A percentile compares a stretch with the other conserved stretches of the same genome.
Evolutionary conservation across 1,139 yeast species (phyloP).

Genomic region (Blastobotrys malaysiensis): DNA sequence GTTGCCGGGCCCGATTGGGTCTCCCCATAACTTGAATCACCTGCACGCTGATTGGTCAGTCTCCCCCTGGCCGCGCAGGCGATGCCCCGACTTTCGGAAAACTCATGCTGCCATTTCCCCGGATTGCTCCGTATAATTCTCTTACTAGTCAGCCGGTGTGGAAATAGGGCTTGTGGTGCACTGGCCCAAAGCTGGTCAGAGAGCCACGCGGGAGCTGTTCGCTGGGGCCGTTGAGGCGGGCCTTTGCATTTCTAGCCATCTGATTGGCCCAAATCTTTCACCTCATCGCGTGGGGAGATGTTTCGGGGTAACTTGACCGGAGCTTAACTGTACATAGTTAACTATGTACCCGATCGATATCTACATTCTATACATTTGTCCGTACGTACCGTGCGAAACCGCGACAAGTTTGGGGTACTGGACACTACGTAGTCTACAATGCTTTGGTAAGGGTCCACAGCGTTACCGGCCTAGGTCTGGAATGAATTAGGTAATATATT

Average conservation of each 20-base stretch:
- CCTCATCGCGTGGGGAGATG: not conserved
- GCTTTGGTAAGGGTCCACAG: no score
- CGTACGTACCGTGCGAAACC: no score
- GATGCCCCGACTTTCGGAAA: slow-evolving; percentile 1
- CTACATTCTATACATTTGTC: no score
- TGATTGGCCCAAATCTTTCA: not conserved
- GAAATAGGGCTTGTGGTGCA: not conserved
- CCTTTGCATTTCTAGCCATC: not conserved
- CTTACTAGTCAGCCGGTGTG: not conserved
- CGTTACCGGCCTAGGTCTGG: no score
- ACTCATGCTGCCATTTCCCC: not conserved
- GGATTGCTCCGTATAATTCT: not conserved
- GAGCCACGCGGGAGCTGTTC: not conserved
- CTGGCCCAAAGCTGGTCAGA: not conserved
- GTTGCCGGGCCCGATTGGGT: slow-evolving; percentile 8
- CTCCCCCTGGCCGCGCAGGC: not conserved
- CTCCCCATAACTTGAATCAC: slow-evolving; percentile 12
- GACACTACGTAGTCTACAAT: no score
- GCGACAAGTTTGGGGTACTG: no score
- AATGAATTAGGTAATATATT: no score
- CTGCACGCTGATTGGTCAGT: slow-evolving; percentile 13
- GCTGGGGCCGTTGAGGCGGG: not conserved
- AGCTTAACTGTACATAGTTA: not conserved
- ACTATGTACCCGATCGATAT: not conserved
- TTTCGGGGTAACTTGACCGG: not conserved